Evolutionary conservation across 2,329 filamentous ascomycete species (phyloP), one percentile per base, ranked within the genome.

Genomic region (Aspergillus chevalieri): DNA sequence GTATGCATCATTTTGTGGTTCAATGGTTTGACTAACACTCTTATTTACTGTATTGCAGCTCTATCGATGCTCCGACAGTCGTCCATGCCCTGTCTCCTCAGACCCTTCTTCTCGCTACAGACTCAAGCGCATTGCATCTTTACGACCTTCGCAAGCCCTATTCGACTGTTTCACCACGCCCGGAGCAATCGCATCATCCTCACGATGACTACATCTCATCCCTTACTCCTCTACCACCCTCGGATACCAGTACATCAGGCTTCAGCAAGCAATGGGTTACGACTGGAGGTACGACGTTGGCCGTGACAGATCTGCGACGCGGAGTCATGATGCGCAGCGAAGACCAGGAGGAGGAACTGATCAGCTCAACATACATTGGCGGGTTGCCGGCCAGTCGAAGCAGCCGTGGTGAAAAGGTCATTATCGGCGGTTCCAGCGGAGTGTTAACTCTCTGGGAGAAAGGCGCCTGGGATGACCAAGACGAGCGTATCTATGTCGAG

Each of bases 201-300:
- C 93, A 98, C 71, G 84, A 87, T 60, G 92, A 97, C 73, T 96
- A 95, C 69, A 82, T 98, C 48, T 93, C 91, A 28, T 91, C 88
- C 45, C 78, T 98, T 42, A 87, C 88, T 0, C 84, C 91, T 1
- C 80, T 98, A 0, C 90, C 91, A 0, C 80, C 91, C 0, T 85
- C 86, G 2, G 79, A 84, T 26, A 82, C 86, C 49, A 93, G 87
- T 67, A 95, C 89, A 0, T 92, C 86, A 15, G 91, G 91, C 4
- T 92, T 88, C 66, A 84, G 88, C 61, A 95, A 95, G 71, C 92
- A 97, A 72, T 98, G 90, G 87, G 81, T 96, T 47, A 93, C 87
- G 34, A 96, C 91, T 0, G 93, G 93, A 30, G 91, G 90, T 42
- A 92, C 89, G 1, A 97, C 92, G 0, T 74, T 98, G 17, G 89